A percentile compares a stretch with the other conserved stretches of the same genome.
phyloP scores from a whole-genome alignment of 2,329 filamentous ascomycete species.

The Fusarium miscanthi region DNA sequence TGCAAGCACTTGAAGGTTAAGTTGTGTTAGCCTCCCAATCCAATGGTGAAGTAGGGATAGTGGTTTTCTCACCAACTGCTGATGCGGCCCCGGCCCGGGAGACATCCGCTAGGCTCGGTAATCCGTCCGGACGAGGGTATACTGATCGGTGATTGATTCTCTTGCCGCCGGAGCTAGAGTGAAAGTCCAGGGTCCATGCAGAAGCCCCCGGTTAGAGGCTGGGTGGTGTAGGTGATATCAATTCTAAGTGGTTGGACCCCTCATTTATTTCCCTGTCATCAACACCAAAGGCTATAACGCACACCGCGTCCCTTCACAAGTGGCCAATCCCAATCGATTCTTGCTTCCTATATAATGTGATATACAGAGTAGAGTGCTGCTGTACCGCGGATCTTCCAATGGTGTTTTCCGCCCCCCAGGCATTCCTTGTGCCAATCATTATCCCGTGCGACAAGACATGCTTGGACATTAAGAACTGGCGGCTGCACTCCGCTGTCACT shows the following conservation, averaged over 20 bases:
- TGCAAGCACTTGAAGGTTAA: not conserved
- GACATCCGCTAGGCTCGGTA: no score
- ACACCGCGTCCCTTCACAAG: not conserved
- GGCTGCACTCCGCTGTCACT: not conserved
- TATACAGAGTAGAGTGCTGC: not conserved
- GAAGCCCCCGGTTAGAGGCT: not conserved
- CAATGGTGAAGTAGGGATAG: not conserved
- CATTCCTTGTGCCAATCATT: not conserved
- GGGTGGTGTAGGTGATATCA: not conserved
- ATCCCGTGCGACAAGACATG: not conserved
- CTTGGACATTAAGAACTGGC: not conserved
- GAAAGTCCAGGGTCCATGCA: not conserved
- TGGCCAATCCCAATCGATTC: not conserved
- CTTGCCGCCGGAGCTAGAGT: not conserved
- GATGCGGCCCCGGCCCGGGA: no score
- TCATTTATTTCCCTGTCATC: not conserved
- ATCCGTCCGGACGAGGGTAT: not conserved
- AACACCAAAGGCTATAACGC: not conserved
- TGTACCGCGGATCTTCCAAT: not conserved
- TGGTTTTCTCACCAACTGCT: not conserved
- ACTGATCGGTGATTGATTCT: not conserved
- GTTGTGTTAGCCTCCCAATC: not conserved
- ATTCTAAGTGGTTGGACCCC: not conserved
- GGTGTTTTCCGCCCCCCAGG: not conserved
- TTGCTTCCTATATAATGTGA: not conserved